phyloP scores from a whole-genome alignment of 495 filamentous ascomycete genomes.

The Friedmanniomyces simplex region DNA sequence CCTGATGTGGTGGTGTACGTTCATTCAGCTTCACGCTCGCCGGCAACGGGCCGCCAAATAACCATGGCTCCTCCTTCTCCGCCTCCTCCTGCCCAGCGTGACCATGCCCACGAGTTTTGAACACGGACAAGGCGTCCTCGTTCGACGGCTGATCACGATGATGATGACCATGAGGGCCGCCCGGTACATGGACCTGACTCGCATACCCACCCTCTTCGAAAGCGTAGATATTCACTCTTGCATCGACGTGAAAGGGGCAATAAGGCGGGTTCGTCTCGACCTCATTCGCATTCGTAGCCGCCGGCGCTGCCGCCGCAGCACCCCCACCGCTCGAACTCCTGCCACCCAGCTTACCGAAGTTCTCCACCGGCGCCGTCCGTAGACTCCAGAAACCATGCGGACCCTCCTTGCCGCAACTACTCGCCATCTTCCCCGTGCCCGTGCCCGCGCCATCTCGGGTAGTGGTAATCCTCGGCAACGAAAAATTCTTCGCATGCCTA shows the following conservation, averaged over 20 bases:
- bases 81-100: neutral
- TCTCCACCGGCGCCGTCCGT: neutral
- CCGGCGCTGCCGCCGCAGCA: too few species aligned
- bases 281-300: constrained; percentile 3
- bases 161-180: too few species aligned
- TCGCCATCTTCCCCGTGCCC: neutral
- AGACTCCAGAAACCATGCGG: constrained; percentile 20
- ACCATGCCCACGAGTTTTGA: constrained; percentile 8
- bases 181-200: neutral
- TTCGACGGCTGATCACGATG: neutral
- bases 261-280: constrained; percentile 23
- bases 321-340: neutral
- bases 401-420: constrained; percentile 1
- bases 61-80: constrained; percentile 8
- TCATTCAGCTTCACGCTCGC: constrained; percentile 10
- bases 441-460: neutral
- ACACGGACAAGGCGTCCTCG: neutral
- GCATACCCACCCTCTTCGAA: constrained; percentile 10
- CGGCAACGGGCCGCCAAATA: constrained; percentile 14
- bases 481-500: constrained; percentile 3
- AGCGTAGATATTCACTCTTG: constrained; percentile 16
- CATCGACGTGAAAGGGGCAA: constrained; percentile 23
- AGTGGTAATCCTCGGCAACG: constrained; percentile 9
- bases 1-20: neutral
- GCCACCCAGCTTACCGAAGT: neutral